Conservation (phyloP, 768 basidiomycete species). For the Leucogyrophana mollusca region DNA sequence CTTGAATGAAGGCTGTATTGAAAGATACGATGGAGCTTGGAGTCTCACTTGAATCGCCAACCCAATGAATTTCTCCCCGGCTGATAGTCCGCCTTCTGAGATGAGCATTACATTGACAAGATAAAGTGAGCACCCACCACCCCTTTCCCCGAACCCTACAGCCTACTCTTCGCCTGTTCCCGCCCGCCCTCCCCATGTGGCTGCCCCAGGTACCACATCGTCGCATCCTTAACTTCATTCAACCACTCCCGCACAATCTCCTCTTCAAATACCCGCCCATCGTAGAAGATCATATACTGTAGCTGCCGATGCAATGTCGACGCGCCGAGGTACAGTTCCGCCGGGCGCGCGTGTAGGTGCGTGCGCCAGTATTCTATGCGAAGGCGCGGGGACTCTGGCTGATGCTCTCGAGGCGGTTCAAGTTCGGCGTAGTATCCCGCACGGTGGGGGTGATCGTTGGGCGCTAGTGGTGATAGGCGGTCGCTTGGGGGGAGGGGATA, state of each 20-base stretch:
- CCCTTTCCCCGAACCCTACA: no score
- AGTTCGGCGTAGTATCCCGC: constrained; percentile 3
- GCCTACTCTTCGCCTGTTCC: no score
- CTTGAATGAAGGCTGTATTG: no score
- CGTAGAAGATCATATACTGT: constrained; percentile 33
- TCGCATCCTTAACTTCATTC: constrained; percentile 35
- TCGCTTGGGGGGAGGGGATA: constrained; percentile 26
- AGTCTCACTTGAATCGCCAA: no score
- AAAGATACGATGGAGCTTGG: no score
- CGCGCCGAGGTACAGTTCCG: constrained; percentile 47
- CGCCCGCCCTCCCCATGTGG: no score
- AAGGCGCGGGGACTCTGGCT: constrained; percentile 5
- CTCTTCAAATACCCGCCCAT: constrained; percentile 42
- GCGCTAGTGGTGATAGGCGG: constrained; percentile 18
- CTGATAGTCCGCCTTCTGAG: no score
- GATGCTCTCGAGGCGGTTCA: not conserved
- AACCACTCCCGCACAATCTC: constrained; percentile 42
- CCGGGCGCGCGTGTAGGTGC: constrained; percentile 40
- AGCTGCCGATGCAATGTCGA: constrained; percentile 32
- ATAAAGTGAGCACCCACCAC: no score
- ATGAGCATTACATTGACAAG: no score
- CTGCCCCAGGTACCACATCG: constrained; percentile 24
- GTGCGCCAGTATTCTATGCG: constrained; percentile 14
- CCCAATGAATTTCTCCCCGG: no score
- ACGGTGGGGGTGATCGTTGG: constrained; percentile 12